These are phyloP conservation scores for Cucumis melo DNA, from an alignment of 306 rosid species.

Conservation along the genomic window DNA sequence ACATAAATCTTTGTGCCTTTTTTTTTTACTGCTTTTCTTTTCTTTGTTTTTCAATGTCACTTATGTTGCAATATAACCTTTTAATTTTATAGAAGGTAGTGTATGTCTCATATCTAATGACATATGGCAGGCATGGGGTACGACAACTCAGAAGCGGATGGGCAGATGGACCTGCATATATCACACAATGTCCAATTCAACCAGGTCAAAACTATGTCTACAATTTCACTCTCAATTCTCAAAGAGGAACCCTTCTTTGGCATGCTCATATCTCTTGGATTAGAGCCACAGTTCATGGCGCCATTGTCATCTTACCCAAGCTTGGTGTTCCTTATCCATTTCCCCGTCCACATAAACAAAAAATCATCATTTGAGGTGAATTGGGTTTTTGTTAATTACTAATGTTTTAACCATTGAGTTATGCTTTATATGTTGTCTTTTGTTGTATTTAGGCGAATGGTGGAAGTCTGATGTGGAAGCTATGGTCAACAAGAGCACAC, in stretches of 20 bases:
- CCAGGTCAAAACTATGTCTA: constrained; percentile 44
- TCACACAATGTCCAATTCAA: constrained; percentile 68
- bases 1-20: too few relatives aligned
- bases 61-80: too few relatives aligned
- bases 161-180: constrained; percentile 73
- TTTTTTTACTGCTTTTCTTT: too few relatives aligned
- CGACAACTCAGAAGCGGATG: constrained; percentile 43
- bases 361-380: constrained; percentile 40
- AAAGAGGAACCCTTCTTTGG: constrained; percentile 81
- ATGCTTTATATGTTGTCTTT: not conserved
- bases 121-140: constrained; percentile 43
- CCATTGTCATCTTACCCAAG: constrained; percentile 52
- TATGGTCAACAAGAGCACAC: constrained; percentile 30
- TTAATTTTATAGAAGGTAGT: too few relatives aligned
- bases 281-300: constrained; percentile 62
- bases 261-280: constrained; percentile 77
- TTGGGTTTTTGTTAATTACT: not conserved
- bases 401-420: too few relatives aligned
- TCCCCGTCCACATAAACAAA: constrained; percentile 45
- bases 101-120: too few relatives aligned
- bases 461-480: constrained; percentile 74
- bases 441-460: constrained; percentile 39
- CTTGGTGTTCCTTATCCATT: constrained; percentile 51
- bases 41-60: too few relatives aligned
- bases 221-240: constrained; percentile 52